Evolutionary conservation across 1,284 basidiomycete species (phyloP), one percentile per base, ranked within the genome.

Genomic region (Phylloboletellus chloephorus): DNA sequence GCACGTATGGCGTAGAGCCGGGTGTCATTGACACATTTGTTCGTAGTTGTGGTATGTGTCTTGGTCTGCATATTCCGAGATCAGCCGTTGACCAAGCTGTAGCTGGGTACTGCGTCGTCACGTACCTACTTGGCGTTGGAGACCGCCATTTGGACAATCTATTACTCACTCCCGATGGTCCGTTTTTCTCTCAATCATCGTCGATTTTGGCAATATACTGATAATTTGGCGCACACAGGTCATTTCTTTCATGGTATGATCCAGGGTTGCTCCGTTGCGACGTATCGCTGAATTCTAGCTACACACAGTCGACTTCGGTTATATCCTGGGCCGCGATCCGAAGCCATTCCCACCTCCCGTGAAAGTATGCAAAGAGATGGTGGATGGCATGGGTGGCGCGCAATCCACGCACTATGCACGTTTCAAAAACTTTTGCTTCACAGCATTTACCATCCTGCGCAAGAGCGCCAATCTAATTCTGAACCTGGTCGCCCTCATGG

Each of bases 331-430:
- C 3, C 84, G 94, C 6, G 96, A 98, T 59, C 96, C 96, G 0
- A 98, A 99, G 62, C 93, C 94, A 0, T 97, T 96, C 60, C 93
- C 96, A 4, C 96, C 96, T 1, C 89, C 93, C 1, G 93, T 98
- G 54, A 99, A 99, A 65, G 88, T 99, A 20, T 96, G 93, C 67
- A 95, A 96, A 55, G 96, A 98, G 61, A 99, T 98, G 96, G 92
- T 98, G 1, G 96, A 99, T 57, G 94, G 88, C 7, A 97, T 99
- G 94, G 96, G 96, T 12, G 95, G 96, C 25, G 78, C 88, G n/a
- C 76, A 86, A 58, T 93, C 93, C 3, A 73, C 83, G 12, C 92
- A 96, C 60, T 96, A 98, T 63, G 78, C 81, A 19, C 83, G 93
- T 25, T 99, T 99, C 79, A 94, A 95, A 66, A 87, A 82, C 50